Conservation (phyloP, 2,329 filamentous ascomycete genomes). For the Ceratocystis destructans region DNA sequence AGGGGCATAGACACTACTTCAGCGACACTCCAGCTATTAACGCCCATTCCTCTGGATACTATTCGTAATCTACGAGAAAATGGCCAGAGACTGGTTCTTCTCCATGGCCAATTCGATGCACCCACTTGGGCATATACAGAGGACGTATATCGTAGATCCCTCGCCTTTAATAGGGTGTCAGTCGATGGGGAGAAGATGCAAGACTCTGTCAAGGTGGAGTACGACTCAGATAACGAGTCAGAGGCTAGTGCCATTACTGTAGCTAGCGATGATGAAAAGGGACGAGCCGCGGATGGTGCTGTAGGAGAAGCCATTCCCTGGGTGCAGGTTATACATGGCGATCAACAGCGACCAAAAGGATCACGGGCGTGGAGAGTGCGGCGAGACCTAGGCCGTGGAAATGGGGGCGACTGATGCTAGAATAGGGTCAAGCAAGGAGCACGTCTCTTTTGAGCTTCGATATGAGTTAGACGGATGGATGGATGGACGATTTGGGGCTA, state of each 20-base stretch:
- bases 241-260: constrained; percentile 28
- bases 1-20: constrained; percentile 48
- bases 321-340: constrained; percentile 44
- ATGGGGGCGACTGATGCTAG: constrained; percentile 19
- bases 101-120: constrained; percentile 54
- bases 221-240: constrained; percentile 24
- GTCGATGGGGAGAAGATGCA: constrained; percentile 20
- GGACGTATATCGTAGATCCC: constrained; percentile 36
- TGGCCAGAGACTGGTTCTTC: constrained; percentile 43
- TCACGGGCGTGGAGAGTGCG: constrained; percentile 51
- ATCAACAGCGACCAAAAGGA: constrained; percentile 42
- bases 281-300: background rate
- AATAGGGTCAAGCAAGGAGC: background rate
- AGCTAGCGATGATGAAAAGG: constrained; percentile 20
- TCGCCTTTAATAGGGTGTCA: constrained; percentile 9
- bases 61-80: constrained; percentile 30
- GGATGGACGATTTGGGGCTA: no score
- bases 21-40: constrained; percentile 48
- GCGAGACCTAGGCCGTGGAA: constrained; percentile 42
- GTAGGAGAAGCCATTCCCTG: constrained; percentile 35
- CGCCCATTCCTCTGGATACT: constrained; percentile 36
- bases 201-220: constrained; percentile 19
- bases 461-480: background rate
- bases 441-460: background rate
- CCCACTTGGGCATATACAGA: constrained; percentile 59